Percentiles rank a stretch among this genome's conserved stretches.
These are phyloP conservation scores for Boletellus ananas DNA, from an alignment of 768 basidiomycete species.

Conservation along the genomic window DNA sequence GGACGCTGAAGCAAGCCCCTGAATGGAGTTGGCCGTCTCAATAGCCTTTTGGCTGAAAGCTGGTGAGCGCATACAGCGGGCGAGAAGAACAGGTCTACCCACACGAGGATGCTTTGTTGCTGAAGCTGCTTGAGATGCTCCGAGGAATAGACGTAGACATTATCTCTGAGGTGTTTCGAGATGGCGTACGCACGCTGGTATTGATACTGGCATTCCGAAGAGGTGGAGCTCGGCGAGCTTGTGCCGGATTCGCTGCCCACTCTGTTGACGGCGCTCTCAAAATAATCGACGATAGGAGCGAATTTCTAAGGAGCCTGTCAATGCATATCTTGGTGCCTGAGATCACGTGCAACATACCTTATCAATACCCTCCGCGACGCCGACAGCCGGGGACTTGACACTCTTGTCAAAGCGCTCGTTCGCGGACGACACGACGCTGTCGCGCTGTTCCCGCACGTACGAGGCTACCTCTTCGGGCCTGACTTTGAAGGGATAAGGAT, in stretches of 20 bases:
- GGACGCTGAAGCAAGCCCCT: constrained; percentile 54
- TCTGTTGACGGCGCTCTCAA: constrained; percentile 57
- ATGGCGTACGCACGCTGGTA: constrained; percentile 71
- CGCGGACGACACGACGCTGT: constrained; percentile 50
- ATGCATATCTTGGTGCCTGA: constrained; percentile 5
- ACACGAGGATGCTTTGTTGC: constrained; percentile 63
- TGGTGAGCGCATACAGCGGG: constrained; percentile 5
- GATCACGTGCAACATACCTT: constrained; percentile 46
- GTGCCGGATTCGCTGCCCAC: constrained; percentile 43
- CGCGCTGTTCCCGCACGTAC: constrained; percentile 54
- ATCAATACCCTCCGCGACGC: constrained; percentile 66
- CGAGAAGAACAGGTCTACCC: constrained; percentile 24
- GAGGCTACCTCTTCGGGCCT: constrained; percentile 67
- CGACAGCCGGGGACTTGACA: constrained; percentile 59
- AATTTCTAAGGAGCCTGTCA: constrained; percentile 45
- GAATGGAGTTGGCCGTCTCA: constrained; percentile 62
- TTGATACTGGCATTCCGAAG: constrained; percentile 65
- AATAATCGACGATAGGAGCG: constrained; percentile 70
- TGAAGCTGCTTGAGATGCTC: constrained; percentile 72
- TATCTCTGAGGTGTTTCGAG: constrained; percentile 59
- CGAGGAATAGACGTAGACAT: constrained; percentile 60
- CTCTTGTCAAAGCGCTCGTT: constrained; percentile 64
- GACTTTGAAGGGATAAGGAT: constrained; percentile 72
- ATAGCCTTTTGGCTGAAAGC: constrained; percentile 59
- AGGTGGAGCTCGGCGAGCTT: constrained; percentile 42